phyloP scores from a whole-genome alignment of 352 stramenopile genomes.

The Globisporangium paroecandrum region DNA sequence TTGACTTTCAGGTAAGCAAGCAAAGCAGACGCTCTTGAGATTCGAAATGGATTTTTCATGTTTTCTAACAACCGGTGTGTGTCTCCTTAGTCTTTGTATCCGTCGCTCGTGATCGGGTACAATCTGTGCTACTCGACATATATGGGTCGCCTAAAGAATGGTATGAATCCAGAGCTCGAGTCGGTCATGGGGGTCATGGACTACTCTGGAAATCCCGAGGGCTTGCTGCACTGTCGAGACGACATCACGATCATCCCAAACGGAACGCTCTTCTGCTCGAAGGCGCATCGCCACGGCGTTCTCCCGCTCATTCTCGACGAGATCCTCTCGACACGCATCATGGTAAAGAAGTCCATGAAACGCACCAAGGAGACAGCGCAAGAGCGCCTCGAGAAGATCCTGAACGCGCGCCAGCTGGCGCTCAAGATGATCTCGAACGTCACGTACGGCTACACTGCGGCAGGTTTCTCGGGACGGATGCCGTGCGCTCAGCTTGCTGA shows the following conservation, averaged over 20 bases:
- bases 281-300: constrained; percentile 91
- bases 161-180: constrained; percentile 66
- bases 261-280: constrained; percentile 94
- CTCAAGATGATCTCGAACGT: constrained; percentile 99
- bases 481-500: constrained; percentile 96
- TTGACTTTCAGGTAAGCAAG: constrained; percentile 93
- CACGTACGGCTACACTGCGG: constrained; percentile 98
- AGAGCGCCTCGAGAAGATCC: constrained; percentile 53
- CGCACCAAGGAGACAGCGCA: constrained; percentile 73
- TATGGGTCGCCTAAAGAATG: constrained; percentile 89
- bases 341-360: constrained; percentile 98
- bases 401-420: constrained; percentile 87
- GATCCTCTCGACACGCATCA: constrained; percentile 94
- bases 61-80: background rate
- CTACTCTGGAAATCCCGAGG: constrained; percentile 39
- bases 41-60: background rate
- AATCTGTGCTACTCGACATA: constrained; percentile 99
- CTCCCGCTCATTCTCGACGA: constrained; percentile 97
- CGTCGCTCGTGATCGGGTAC: constrained; percentile 99
- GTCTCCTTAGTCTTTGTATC: constrained; percentile 93
- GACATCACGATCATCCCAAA: constrained; percentile 87
- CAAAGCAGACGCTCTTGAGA: background rate
- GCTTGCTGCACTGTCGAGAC: constrained; percentile 43
- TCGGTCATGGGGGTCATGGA: constrained; percentile 57
- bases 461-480: constrained; percentile 97